Base-by-base conservation (phyloP, 306 rosid species). In the Arachis stenosperma region DNA sequence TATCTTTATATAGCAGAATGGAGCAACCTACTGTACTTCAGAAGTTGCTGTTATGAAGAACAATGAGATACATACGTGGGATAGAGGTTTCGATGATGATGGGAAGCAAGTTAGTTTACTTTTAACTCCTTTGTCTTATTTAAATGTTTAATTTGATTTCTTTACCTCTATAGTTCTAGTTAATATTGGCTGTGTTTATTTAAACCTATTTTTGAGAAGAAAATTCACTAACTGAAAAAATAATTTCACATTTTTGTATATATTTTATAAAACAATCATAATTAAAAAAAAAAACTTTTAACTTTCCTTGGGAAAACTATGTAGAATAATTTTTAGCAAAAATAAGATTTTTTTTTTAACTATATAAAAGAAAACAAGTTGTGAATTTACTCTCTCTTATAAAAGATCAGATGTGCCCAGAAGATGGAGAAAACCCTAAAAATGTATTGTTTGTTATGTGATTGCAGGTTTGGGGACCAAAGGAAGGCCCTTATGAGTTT, bases 11-110 rank as follows among this genome's bases (percentile, higher is more conserved):
- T 56, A 77, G 73, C 97, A 95, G 99, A 95, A 87, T 83, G 99
- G 99, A 9, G 98, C 97, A 69, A 30, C 87, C 33, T 84, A 87
- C 86, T 88, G 93, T 82, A 85, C 97, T 29, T 85, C 98, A 3
- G 97, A 95, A 79, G 84, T 95, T 66, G 73, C 97, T 57, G 63
- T 95, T 74, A 78, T 91, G 88, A 95, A 90, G 81, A 95, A 90
- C 70, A 95, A 88, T 72, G 99, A 95, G 86, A 85, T 95, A 63
- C 99, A 95, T 54, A 76, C 85, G 37, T 95, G 99, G 99, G 99
- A 91, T 67, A 85, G 98, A 82, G 98, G 97, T 74, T 90, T 75
- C 36, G 97, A 90, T 48, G 96, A 84, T 1, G 84, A 90, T 17
- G 97, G 98, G 83, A 91, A 83, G 82, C 98, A 95, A 81, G 99